phyloP scores from a whole-genome alignment of 2,329 filamentous ascomycete species.

The Ampelomyces quisqualis region DNA sequence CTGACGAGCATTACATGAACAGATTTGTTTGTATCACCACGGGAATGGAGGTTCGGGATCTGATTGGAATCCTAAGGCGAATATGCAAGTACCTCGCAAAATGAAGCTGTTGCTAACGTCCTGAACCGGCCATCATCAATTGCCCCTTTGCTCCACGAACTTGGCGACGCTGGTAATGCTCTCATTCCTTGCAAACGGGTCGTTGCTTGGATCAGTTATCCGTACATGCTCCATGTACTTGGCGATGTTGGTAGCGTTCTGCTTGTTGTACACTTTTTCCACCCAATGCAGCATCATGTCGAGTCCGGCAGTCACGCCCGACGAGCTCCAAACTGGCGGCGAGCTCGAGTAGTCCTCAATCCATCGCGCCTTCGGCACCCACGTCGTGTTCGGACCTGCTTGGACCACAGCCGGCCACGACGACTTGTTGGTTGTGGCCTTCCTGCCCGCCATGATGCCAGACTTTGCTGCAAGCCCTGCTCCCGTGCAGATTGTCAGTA shows the following conservation, averaged over 20 bases:
- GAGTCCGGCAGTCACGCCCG: constrained; percentile 62
- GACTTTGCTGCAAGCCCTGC: constrained; percentile 58
- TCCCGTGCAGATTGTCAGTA: constrained; percentile 68
- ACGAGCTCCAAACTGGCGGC: constrained; percentile 59
- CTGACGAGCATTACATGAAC: neutral
- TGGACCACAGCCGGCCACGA: constrained; percentile 41
- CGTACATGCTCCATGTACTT: constrained; percentile 60
- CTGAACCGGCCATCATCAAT: no score
- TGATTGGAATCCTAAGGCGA: no score
- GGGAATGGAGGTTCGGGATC: no score
- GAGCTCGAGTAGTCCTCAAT: constrained; percentile 58
- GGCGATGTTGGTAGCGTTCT: constrained; percentile 53
- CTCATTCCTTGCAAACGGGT: constrained; percentile 54
- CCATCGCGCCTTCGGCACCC: constrained; percentile 64
- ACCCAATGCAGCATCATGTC: constrained; percentile 61
- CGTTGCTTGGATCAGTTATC: constrained; percentile 51
- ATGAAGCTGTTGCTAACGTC: no score
- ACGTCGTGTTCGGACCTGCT: constrained; percentile 56
- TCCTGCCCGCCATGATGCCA: constrained; percentile 59
- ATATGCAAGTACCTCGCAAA: no score
- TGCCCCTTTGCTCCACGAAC: no score
- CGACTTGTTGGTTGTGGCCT: constrained; percentile 48
- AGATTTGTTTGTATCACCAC: no score
- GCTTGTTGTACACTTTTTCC: constrained; percentile 53
- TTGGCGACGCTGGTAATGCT: no score